A percentile compares a stretch with the other conserved stretches of the same genome.
These are phyloP conservation scores for Artemisia argyi DNA, from an alignment of 129 eudicot species.

Conservation along the genomic window DNA sequence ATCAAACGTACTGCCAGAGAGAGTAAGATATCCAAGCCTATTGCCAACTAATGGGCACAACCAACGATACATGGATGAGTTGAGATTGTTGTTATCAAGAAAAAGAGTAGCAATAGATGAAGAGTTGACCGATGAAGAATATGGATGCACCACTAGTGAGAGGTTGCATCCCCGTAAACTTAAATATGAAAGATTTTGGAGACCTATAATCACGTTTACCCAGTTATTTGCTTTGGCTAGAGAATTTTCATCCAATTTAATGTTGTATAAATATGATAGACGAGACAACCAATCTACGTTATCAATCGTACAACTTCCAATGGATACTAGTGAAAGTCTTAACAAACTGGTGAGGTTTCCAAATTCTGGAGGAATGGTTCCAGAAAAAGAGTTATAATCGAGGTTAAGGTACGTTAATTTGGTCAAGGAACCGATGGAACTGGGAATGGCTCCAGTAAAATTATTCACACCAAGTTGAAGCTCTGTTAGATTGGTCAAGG, in stretches of 20 bases:
- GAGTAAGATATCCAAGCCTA: background rate
- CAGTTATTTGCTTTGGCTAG: constrained; percentile 19
- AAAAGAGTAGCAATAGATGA: background rate
- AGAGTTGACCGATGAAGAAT: background rate
- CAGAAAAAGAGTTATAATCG: background rate
- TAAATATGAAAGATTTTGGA: constrained; percentile 20
- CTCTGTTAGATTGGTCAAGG: too few species aligned
- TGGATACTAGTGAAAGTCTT: background rate
- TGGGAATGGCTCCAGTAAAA: constrained; percentile 10
- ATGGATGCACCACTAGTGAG: constrained; percentile 3
- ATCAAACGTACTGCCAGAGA: too few species aligned
- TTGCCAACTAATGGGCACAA: background rate
- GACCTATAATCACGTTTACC: constrained; percentile 18
- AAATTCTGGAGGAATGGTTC: constrained; percentile 31
- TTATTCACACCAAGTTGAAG: too few species aligned
- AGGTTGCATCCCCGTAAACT: constrained; percentile 17
- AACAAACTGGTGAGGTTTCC: constrained; percentile 28
- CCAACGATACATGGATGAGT: too few species aligned
- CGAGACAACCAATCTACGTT: constrained; percentile 27
- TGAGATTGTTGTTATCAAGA: background rate
- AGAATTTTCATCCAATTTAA: constrained; percentile 21
- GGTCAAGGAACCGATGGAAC: too few species aligned
- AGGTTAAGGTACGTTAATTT: constrained; percentile 15
- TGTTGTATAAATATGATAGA: constrained; percentile 15
- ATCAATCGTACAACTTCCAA: constrained; percentile 13